Evolutionary conservation across 805 yeast genomes (phyloP), one percentile per base, ranked within the genome.

Genomic region (Metschnikowia anglica): DNA sequence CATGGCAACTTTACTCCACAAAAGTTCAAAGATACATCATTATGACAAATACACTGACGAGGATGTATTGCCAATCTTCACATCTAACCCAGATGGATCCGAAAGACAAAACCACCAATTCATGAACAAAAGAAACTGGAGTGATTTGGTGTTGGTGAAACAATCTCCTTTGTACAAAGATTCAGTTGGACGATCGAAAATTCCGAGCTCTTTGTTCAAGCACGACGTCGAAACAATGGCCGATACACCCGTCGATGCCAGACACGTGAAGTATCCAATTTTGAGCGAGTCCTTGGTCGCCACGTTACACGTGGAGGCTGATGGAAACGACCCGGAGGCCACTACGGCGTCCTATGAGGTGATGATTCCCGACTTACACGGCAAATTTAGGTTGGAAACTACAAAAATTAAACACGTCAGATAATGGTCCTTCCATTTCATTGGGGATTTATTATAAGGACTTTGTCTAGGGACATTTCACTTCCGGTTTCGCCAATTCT

Each of bases 21-120:
- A 73, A 53, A 72, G 96, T 53, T 74, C 86, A 11, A 74, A 73
- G 41, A 67, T 78, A 17, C 97, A 90, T 62, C 81, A 76, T 48
- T 83, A 82, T 52, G 85, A 77, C 56, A 61, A 55, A 30, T 60
- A 71, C 28, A 81, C 90, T 3, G 86, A 80, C 51, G 97, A 91
- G 60, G 93, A 88, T 54, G 75, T 85, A 59, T 79, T 88, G n/a
- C 85, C 86, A 1, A 54, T 89, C 6, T 89, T 90, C 62, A 55
- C 65, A 3, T 58, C 61, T 18, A 86, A 87, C 40, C 79, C 81
- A 0, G 75, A 81, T 47, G 85, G 82, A 2, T 49, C 55, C 1
- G 44, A 39, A 15, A 65, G 84, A 44, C 59, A 54, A 11, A 82
- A 77, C 62, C 72, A 64, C 35, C 72, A 68, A 52, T 81, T 83